Conservation (phyloP, 2,329 filamentous ascomycete species). For the Colletotrichum lini region DNA sequence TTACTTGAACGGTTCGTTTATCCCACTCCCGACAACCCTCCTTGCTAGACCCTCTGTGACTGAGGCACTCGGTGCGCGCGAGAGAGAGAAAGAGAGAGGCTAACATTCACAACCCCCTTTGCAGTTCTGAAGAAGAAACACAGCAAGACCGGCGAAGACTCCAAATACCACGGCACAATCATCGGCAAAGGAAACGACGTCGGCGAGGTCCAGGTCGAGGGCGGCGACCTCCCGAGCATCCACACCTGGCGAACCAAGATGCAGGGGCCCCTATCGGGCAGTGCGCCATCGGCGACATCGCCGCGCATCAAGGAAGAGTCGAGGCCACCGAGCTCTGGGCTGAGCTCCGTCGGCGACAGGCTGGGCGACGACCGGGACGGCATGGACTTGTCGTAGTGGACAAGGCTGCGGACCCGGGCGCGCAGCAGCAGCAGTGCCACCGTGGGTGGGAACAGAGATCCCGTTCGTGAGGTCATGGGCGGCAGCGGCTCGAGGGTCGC, state of each 20-base stretch:
- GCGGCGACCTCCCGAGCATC: slow-evolving; percentile 78
- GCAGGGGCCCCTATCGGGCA: slow-evolving; percentile 47
- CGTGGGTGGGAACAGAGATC: background rate
- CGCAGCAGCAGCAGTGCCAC: slow-evolving; percentile 1
- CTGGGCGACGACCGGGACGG: slow-evolving; percentile 58
- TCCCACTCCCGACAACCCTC: no score
- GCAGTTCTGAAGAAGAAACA: slow-evolving; percentile 91
- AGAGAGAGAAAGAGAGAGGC: background rate
- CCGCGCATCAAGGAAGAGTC: slow-evolving; percentile 50
- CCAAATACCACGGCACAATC: slow-evolving; percentile 87
- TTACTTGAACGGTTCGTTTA: slow-evolving; percentile 74
- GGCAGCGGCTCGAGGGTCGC: background rate
- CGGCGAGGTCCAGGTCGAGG: slow-evolving; percentile 82
- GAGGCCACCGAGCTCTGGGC: slow-evolving; percentile 66
- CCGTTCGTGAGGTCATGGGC: background rate
- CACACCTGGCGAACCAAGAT: slow-evolving; percentile 72
- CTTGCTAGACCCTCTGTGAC: no score
- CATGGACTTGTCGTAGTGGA: slow-evolving; percentile 61
- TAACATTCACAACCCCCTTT: background rate
- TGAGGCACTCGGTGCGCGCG: no score
- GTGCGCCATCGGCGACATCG: slow-evolving; percentile 38
- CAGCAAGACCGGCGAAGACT: slow-evolving; percentile 89
- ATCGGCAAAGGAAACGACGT: slow-evolving; percentile 80
- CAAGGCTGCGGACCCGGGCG: background rate
- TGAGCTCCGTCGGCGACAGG: slow-evolving; percentile 70